These are phyloP conservation scores for Didymella keratinophila DNA, from an alignment of 2,329 filamentous ascomycete species.

Conservation along the genomic window DNA sequence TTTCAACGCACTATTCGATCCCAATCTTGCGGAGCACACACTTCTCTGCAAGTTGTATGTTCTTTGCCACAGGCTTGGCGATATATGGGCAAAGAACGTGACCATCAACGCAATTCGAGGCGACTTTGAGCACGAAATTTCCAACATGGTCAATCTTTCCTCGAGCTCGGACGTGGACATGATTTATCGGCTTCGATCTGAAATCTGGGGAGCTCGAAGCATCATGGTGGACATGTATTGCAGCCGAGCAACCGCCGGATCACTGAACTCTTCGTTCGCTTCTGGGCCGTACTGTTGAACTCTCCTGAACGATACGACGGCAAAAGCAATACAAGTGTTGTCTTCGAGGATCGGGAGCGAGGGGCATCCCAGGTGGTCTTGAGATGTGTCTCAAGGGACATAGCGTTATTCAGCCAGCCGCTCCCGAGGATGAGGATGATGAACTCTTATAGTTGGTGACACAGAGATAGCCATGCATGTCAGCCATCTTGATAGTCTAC, in stretches of 20 bases:
- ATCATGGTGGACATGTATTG: background rate
- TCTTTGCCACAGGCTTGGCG: background rate
- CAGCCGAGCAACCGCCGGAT: background rate
- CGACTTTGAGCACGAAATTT: background rate
- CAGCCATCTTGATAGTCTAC: slow-evolving; percentile 17
- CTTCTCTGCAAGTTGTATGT: background rate
- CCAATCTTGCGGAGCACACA: background rate
- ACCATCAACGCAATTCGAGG: background rate
- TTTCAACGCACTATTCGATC: too few species aligned
- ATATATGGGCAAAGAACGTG: background rate
- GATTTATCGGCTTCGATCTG: background rate
- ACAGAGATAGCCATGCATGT: background rate
- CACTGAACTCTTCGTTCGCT: background rate
- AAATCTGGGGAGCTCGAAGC: background rate
- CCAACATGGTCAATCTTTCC: background rate
- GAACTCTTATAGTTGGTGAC: background rate
- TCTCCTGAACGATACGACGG: background rate
- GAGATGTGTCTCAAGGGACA: background rate
- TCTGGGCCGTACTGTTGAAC: background rate
- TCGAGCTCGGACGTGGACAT: background rate
- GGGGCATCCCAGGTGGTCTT: background rate
- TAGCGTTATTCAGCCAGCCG: background rate
- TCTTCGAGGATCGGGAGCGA: background rate
- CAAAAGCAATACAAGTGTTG: background rate
- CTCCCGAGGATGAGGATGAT: background rate